Conservation (phyloP, 106 monocot genomes). For the Posidonia australis region DNA sequence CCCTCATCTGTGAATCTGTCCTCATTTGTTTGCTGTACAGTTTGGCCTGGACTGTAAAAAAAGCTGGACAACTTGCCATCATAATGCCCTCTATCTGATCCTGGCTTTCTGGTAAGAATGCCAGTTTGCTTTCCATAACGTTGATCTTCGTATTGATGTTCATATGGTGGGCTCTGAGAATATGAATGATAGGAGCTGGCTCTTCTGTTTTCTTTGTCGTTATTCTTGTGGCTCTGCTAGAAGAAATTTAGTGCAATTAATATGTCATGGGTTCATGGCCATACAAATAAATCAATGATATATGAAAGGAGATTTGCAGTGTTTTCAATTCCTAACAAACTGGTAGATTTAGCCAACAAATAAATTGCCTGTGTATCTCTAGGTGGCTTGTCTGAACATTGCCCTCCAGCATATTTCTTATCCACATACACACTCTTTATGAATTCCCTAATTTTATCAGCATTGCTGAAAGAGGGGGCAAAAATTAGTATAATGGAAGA, state of each 20-base stretch:
- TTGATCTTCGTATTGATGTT: constrained; percentile 47
- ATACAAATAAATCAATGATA: no score
- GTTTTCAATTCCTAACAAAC: no score
- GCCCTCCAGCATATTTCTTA: constrained; percentile 69
- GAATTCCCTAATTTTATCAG: constrained; percentile 83
- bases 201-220: constrained; percentile 14
- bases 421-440: constrained; percentile 85
- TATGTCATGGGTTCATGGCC: no score
- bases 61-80: constrained; percentile 66
- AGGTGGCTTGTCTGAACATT: constrained; percentile 69
- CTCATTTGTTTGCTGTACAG: constrained; percentile 27
- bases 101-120: constrained; percentile 66
- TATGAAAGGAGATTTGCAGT: no score
- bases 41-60: constrained; percentile 50
- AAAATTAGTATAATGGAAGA: no score
- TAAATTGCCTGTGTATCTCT: constrained; percentile 56
- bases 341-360: background rate
- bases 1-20: constrained; percentile 76
- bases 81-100: constrained; percentile 71
- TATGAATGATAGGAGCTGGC: constrained; percentile 35
- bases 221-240: constrained; percentile 18
- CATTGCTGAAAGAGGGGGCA: constrained; percentile 43
- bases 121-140: constrained; percentile 58
- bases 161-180: constrained; percentile 35
- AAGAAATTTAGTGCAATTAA: no score